phyloP scores from a whole-genome alignment of 495 filamentous ascomycete species.

The Amphirosellinia nigrospora region DNA sequence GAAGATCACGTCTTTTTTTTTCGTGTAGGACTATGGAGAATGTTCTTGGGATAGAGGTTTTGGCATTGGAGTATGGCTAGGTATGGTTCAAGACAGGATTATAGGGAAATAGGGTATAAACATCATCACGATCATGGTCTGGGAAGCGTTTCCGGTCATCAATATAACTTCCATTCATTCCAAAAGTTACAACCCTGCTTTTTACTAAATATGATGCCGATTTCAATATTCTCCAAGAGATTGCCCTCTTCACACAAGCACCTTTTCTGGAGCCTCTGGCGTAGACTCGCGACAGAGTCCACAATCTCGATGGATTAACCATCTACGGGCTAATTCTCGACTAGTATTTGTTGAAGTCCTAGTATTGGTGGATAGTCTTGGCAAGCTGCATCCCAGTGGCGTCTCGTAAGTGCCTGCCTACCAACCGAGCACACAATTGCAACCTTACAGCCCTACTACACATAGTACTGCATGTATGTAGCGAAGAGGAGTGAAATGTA shows the following conservation, averaged over 20 bases:
- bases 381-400: background rate
- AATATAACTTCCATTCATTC: background rate
- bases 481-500: background rate
- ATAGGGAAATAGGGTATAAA: slow-evolving; percentile 12
- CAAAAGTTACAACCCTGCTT: background rate
- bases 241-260: background rate
- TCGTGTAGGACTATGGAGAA: slow-evolving; percentile 6
- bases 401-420: slow-evolving; percentile 5
- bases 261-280: background rate
- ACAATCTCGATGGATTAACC: background rate
- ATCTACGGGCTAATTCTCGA: background rate
- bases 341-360: background rate
- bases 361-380: background rate
- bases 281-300: background rate
- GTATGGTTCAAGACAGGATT: slow-evolving; percentile 11
- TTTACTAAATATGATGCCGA: background rate
- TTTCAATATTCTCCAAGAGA: background rate
- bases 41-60: background rate
- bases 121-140: slow-evolving; percentile 1
- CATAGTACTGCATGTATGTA: background rate
- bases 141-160: background rate
- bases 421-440: background rate
- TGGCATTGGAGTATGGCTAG: slow-evolving; percentile 9
- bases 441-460: slow-evolving; percentile 4
- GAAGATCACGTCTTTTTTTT: background rate